These are phyloP conservation scores for Rhizopogon roseolus DNA, from an alignment of 768 basidiomycete species.

Conservation along the genomic window DNA sequence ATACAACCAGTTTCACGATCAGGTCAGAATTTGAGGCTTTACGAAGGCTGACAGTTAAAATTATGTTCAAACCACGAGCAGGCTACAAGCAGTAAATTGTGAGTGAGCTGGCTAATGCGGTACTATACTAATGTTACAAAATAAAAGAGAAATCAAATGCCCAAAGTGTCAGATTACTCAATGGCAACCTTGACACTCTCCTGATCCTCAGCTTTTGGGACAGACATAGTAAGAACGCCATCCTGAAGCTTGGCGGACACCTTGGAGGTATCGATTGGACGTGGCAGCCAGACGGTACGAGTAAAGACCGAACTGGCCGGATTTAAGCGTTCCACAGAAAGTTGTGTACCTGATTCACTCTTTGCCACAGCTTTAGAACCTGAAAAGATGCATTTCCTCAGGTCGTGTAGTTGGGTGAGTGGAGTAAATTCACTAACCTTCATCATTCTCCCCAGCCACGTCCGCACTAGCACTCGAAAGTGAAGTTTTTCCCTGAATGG, in stretches of 20 bases:
- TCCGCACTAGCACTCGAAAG: conserved; percentile 12
- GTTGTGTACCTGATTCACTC: conserved; percentile 28
- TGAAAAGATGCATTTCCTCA: background rate
- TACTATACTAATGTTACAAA: background rate
- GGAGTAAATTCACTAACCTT: conserved; percentile 25
- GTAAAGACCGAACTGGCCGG: conserved; percentile 52
- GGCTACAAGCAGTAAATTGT: background rate
- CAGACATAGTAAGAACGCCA: conserved; percentile 61
- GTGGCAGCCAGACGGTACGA: conserved; percentile 70
- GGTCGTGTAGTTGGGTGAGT: background rate
- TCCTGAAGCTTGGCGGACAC: conserved; percentile 63
- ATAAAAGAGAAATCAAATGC: background rate
- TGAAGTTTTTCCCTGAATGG: conserved; percentile 61
- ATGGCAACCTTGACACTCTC: conserved; percentile 46
- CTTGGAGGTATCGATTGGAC: conserved; percentile 49
- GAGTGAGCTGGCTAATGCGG: background rate
- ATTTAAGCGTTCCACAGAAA: conserved; percentile 59
- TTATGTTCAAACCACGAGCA: background rate
- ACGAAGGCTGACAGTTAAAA: too few relatives aligned
- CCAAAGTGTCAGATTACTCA: conserved; percentile 8
- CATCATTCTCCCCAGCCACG: conserved; percentile 10
- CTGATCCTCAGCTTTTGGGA: conserved; percentile 58
- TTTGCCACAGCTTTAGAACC: conserved; percentile 12
- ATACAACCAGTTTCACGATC: background rate
- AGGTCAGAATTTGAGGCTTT: too few relatives aligned